These are phyloP conservation scores for Pseudogymnoascus sp. DNA, from an alignment of 2,329 filamentous ascomycete genomes.

Conservation along the genomic window DNA sequence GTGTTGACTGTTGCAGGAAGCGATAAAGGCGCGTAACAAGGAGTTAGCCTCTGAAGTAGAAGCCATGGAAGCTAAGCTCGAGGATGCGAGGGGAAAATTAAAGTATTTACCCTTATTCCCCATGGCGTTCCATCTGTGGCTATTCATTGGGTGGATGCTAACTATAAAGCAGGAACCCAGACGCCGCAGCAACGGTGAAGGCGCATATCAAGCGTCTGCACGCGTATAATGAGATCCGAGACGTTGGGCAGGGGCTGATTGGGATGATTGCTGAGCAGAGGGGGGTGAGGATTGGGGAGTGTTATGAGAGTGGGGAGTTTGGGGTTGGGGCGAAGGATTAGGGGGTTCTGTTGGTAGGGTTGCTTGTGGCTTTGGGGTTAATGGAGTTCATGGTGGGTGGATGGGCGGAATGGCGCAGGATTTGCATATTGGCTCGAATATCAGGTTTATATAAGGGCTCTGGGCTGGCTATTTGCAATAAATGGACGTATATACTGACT, in stretches of 20 bases:
- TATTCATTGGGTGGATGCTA: neutral
- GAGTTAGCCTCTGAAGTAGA: slow-evolving; percentile 22
- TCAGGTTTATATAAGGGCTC: neutral
- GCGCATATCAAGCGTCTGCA: slow-evolving; percentile 57
- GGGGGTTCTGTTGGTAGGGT: neutral
- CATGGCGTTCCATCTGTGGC: too few relatives aligned
- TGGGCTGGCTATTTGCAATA: neutral
- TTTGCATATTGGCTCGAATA: neutral
- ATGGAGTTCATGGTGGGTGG: neutral
- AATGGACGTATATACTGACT: neutral
- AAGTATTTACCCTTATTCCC: slow-evolving; percentile 18
- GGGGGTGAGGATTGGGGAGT: slow-evolving; percentile 36
- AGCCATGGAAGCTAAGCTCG: slow-evolving; percentile 28
- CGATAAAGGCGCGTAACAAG: neutral
- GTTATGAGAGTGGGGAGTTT: slow-evolving; percentile 27
- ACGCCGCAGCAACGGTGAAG: slow-evolving; percentile 42
- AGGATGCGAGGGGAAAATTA: slow-evolving; percentile 28
- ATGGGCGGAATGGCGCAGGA: neutral
- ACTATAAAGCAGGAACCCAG: neutral
- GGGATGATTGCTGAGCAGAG: slow-evolving; percentile 58
- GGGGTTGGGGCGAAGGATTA: slow-evolving; percentile 26
- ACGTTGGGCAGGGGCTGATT: slow-evolving; percentile 57
- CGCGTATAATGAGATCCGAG: slow-evolving; percentile 63
- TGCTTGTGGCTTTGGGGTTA: neutral
- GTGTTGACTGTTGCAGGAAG: neutral